Evolutionary conservation across 805 yeast species (phyloP), one percentile per base, ranked within the genome.

Genomic region (Babjeviella inositovora): DNA sequence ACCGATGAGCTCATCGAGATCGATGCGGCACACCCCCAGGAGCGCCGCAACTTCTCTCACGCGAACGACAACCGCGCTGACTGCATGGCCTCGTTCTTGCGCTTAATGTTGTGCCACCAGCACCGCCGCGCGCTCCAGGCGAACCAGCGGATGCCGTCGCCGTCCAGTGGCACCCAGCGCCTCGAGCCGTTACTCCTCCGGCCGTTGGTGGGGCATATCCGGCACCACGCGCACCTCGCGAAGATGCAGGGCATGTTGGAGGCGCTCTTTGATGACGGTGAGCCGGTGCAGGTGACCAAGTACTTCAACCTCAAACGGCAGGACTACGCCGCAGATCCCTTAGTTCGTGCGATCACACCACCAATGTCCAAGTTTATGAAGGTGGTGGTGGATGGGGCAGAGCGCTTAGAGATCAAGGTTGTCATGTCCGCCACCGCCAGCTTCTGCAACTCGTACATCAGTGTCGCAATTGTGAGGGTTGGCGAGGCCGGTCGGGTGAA

Each of bases 1-100:
- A 62, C 66, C 19, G 70, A 73, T 30, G 76, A 73, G 30, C 50
- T 65, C 17, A 50, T 85, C 17, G 93, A 79, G 40, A 60, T 85
- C 23, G 90, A 74, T n/a, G 57, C 69, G 9, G 51, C 61, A 4
- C 51, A 46, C 32, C 55, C 50, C 26, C 16, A 20, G 8, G 15
- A 20, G 9, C 9, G 8, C 7, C 9, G 14, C 8, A 10, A 11
- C 14, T 15, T 13, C 4, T 6, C 11, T 7, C 7, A 20, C 13
- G 14, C 9, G 12, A 40, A 50, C 18, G 49, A 50, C 26, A 40
- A 35, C 13, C 46, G 54, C 25, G 81, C 85, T 5, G 67, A 69
- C 25, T 50, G 63, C 14, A 56, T 75, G 10, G 50, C 61, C 20
- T 47, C 44, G 8, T 62, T 64, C 23, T 45, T 77, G 13, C 68